A percentile compares a stretch with the other conserved stretches of the same genome.
Evolutionary conservation across 495 filamentous ascomycete genomes (phyloP).

Genomic region (Aspergillus bridgeri): DNA sequence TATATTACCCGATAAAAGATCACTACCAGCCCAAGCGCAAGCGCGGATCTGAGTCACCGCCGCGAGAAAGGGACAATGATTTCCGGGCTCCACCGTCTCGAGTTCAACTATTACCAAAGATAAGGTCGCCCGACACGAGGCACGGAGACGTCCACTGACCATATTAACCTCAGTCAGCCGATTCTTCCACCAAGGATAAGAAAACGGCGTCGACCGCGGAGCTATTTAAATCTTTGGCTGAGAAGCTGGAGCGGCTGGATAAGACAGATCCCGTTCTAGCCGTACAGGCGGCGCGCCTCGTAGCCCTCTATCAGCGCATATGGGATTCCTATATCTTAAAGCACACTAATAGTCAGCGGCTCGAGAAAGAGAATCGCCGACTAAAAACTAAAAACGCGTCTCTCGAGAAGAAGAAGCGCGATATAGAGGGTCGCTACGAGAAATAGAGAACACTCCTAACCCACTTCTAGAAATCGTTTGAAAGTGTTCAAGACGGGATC

Average conservation of each 20-base stretch:
- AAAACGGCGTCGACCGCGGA: neutral
- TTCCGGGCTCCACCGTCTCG: too few relatives aligned
- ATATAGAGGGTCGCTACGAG: neutral
- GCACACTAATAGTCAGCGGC: slow-evolving; percentile 8
- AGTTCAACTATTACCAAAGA: too few relatives aligned
- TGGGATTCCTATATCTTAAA: slow-evolving; percentile 11
- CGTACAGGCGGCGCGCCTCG: slow-evolving; percentile 9
- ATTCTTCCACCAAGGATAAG: neutral
- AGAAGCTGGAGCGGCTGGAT: neutral
- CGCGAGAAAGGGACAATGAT: too few relatives aligned
- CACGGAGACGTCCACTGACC: too few relatives aligned
- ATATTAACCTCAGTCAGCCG: too few relatives aligned
- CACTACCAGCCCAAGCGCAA: too few relatives aligned
- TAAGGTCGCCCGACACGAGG: too few relatives aligned
- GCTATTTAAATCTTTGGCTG: neutral
- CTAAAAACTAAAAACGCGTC: slow-evolving; percentile 6
- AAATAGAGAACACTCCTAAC: neutral
- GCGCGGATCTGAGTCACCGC: too few relatives aligned
- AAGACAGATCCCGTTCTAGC: slow-evolving; percentile 4
- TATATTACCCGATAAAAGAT: too few relatives aligned
- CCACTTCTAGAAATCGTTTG: neutral
- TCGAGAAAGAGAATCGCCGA: slow-evolving; percentile 7
- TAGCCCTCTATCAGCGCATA: slow-evolving; percentile 11
- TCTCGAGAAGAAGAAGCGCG: neutral
- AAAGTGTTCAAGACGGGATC: neutral